phyloP scores from a whole-genome alignment of 2,329 filamentous ascomycete genomes.

The Pseudonectria buxi region DNA sequence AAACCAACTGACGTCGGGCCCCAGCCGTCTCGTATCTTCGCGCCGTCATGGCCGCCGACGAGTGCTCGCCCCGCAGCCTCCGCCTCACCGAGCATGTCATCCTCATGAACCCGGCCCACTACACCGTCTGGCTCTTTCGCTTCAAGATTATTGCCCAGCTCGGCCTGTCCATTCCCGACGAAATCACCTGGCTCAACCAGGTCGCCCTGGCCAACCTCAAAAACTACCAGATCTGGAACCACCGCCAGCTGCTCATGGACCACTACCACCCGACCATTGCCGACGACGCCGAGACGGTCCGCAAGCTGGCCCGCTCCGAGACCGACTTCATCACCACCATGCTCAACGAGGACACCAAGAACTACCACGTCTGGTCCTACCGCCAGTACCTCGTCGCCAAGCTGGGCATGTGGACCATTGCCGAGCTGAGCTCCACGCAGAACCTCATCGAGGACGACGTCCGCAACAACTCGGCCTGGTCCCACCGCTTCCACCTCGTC shows the following conservation, averaged over 20 bases:
- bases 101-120: conserved; percentile 88
- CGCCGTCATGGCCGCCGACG: conserved; percentile 84
- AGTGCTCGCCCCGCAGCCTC: conserved; percentile 72
- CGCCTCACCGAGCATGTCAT: conserved; percentile 86
- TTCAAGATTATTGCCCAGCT: conserved; percentile 69
- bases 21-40: conserved; percentile 84
- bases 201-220: conserved; percentile 81
- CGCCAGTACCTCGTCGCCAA: conserved; percentile 63
- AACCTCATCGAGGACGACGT: conserved; percentile 71
- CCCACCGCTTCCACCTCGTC: conserved; percentile 90
- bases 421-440: conserved; percentile 66
- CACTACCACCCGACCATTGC: conserved; percentile 53
- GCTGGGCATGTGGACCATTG: conserved; percentile 63
- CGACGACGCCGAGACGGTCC: conserved; percentile 45
- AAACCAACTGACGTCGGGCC: conserved; percentile 13
- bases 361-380: conserved; percentile 98
- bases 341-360: conserved; percentile 83
- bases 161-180: conserved; percentile 56
- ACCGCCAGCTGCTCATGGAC: conserved; percentile 60
- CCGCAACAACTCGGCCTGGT: conserved; percentile 96
- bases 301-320: conserved; percentile 58
- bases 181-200: conserved; percentile 80
- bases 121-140: conserved; percentile 97
- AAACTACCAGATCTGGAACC: conserved; percentile 98
- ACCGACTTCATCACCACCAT: conserved; percentile 70